These are phyloP conservation scores for Microcyclosporella mali DNA, from an alignment of 2,329 filamentous ascomycete species.

Conservation along the genomic window DNA sequence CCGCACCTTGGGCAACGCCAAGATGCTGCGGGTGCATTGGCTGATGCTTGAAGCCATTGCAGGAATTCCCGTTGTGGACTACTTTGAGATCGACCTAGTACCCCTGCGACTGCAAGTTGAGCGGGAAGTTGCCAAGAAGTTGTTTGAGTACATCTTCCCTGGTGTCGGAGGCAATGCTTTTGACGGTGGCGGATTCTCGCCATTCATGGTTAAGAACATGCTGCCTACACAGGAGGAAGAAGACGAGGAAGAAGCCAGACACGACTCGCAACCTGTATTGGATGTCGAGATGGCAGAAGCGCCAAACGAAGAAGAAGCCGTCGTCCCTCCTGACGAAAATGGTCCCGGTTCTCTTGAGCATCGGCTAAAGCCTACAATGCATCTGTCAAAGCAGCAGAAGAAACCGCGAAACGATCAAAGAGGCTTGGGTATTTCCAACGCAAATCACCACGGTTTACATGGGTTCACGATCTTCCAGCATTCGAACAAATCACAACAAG, in stretches of 20 bases:
- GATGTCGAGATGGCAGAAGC: constrained; percentile 3
- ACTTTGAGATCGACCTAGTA: constrained; percentile 90
- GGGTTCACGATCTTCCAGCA: constrained; percentile 42
- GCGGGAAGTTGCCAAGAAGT: constrained; percentile 79
- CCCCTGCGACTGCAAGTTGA: constrained; percentile 92
- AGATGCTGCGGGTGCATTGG: constrained; percentile 94
- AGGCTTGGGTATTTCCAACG: constrained; percentile 29
- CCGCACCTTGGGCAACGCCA: constrained; percentile 58
- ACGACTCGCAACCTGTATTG: constrained; percentile 39
- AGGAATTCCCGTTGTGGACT: constrained; percentile 92
- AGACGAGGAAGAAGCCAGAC: constrained; percentile 37
- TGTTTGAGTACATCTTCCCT: constrained; percentile 98
- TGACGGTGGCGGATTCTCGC: constrained; percentile 53
- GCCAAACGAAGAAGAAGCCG: too few relatives aligned
- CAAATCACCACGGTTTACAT: constrained; percentile 25
- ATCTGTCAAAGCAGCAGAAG: constrained; percentile 36
- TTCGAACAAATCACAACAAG: constrained; percentile 27
- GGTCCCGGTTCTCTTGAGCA: constrained; percentile 71
- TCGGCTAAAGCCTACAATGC: constrained; percentile 75
- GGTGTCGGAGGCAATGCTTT: constrained; percentile 55
- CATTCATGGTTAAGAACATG: constrained; percentile 53
- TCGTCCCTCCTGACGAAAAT: constrained; percentile 37
- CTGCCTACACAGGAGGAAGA: constrained; percentile 41
- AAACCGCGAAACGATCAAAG: constrained; percentile 25
- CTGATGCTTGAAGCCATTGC: constrained; percentile 97